Conservation (phyloP, 164 flowering plant species). For the Annona squamosa region DNA sequence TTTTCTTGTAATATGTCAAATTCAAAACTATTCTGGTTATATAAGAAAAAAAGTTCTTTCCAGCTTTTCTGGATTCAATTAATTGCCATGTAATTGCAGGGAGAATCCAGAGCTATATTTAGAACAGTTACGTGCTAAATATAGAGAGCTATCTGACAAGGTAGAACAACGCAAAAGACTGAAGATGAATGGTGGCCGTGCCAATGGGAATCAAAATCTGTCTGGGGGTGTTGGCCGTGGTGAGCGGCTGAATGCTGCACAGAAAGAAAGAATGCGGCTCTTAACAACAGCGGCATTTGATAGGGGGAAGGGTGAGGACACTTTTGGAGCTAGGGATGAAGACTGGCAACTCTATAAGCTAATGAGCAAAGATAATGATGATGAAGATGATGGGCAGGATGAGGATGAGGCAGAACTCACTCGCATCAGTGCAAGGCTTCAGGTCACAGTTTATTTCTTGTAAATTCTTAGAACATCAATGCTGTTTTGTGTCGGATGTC, state of each 20-base stretch:
- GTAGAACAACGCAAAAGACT: slow-evolving; percentile 82
- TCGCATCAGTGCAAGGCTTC: slow-evolving; percentile 69
- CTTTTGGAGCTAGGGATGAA: slow-evolving; percentile 92
- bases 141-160: slow-evolving; percentile 70
- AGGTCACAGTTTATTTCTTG: slow-evolving; percentile 34
- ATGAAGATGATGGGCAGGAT: slow-evolving; percentile 80
- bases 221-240: slow-evolving; percentile 97
- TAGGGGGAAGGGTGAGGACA: slow-evolving; percentile 98
- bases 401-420: slow-evolving; percentile 69
- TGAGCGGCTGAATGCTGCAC: slow-evolving; percentile 89
- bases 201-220: slow-evolving; percentile 52
- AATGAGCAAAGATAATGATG: slow-evolving; percentile 92
- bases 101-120: slow-evolving; percentile 90
- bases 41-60: neutral
- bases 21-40: neutral
- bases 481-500: neutral
- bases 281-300: slow-evolving; percentile 96
- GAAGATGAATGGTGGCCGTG: slow-evolving; percentile 66
- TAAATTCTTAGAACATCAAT: neutral
- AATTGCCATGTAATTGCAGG: slow-evolving; percentile 25
- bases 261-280: slow-evolving; percentile 97
- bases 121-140: slow-evolving; percentile 64
- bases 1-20: neutral
- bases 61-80: slow-evolving; percentile 3
- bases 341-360: slow-evolving; percentile 98